These are phyloP conservation scores for Thelonectria discophora DNA, from an alignment of 2,329 filamentous ascomycete genomes.

Conservation along the genomic window DNA sequence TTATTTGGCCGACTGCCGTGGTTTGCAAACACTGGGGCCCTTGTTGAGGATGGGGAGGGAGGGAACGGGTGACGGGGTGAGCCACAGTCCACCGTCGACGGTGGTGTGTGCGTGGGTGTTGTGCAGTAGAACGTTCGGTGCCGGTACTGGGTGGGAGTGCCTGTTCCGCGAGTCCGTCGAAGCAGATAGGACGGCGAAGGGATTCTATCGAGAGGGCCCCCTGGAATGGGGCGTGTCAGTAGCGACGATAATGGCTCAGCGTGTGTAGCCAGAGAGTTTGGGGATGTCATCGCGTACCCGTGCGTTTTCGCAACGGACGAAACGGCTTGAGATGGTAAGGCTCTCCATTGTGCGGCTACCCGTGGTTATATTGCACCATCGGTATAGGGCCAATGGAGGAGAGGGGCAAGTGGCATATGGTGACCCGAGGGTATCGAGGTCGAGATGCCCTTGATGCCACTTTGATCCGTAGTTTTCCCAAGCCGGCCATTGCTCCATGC, in stretches of 20 bases:
- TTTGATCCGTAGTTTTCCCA: not conserved
- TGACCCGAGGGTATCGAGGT: slow-evolving; percentile 2
- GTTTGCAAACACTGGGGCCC: slow-evolving; percentile 13
- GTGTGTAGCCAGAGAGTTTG: slow-evolving; percentile 23
- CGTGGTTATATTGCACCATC: slow-evolving; percentile 16
- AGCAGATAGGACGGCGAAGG: slow-evolving; percentile 5
- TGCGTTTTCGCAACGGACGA: slow-evolving; percentile 21
- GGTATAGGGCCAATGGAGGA: slow-evolving; percentile 14
- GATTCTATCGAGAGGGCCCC: slow-evolving; percentile 7
- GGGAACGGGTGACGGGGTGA: slow-evolving; percentile 13
- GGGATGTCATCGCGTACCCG: slow-evolving; percentile 18
- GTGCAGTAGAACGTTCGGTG: slow-evolving; percentile 14
- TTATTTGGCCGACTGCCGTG: slow-evolving; percentile 1
- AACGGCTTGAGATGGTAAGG: slow-evolving; percentile 27
- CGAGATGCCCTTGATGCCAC: slow-evolving; percentile 7
- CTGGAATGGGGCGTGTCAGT: slow-evolving; percentile 10
- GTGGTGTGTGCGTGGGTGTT: slow-evolving; percentile 20
- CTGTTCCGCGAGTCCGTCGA: not conserved
- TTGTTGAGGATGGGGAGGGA: slow-evolving; percentile 11
- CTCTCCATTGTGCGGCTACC: slow-evolving; percentile 5
- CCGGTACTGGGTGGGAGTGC: not conserved
- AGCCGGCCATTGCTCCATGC: not conserved
- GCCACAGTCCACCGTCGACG: slow-evolving; percentile 18
- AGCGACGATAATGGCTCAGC: slow-evolving; percentile 32
- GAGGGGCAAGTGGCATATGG: slow-evolving; percentile 14